These are phyloP conservation scores for Microdochium trichocladiopsis DNA, from an alignment of 2,329 filamentous ascomycete species.

Conservation along the genomic window DNA sequence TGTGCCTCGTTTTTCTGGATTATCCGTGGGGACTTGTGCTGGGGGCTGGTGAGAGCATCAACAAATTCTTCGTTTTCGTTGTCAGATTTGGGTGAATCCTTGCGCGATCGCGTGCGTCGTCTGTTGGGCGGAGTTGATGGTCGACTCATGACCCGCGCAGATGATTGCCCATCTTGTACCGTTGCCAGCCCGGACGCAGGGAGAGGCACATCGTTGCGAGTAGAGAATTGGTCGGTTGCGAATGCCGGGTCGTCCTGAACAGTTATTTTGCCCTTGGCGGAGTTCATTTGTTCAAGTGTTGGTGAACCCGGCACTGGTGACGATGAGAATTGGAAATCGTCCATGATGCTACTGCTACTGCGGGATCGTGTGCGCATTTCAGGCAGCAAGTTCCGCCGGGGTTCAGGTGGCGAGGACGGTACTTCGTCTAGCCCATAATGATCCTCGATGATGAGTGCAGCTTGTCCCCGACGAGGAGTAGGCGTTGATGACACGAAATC, in stretches of 20 bases:
- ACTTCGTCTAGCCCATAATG: conserved; percentile 40
- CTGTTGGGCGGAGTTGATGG: conserved; percentile 9
- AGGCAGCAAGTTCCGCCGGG: conserved; percentile 42
- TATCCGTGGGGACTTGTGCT: conserved; percentile 16
- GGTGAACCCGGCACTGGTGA: conserved; percentile 49
- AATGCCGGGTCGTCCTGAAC: too few relatives aligned
- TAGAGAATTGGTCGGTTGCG: neutral
- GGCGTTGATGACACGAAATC: conserved; percentile 54
- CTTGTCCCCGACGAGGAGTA: conserved; percentile 49
- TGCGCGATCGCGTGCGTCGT: conserved; percentile 8
- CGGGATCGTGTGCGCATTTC: conserved; percentile 43
- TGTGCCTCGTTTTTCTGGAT: conserved; percentile 10
- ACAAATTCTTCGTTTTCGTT: conserved; percentile 34
- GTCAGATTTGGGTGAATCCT: conserved; percentile 33
- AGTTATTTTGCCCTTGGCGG: conserved; percentile 1
- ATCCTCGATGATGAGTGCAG: conserved; percentile 36
- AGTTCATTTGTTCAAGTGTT: conserved; percentile 19
- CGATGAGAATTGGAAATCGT: conserved; percentile 47
- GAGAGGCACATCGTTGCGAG: too few relatives aligned
- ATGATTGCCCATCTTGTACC: neutral
- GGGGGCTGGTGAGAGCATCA: conserved; percentile 39
- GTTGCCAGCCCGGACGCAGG: neutral
- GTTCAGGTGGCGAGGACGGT: conserved; percentile 52
- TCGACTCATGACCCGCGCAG: conserved; percentile 1
- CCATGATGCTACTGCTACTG: conserved; percentile 28